phyloP scores from a whole-genome alignment of 169 alveolate species.

The Blepharisma undulans region DNA sequence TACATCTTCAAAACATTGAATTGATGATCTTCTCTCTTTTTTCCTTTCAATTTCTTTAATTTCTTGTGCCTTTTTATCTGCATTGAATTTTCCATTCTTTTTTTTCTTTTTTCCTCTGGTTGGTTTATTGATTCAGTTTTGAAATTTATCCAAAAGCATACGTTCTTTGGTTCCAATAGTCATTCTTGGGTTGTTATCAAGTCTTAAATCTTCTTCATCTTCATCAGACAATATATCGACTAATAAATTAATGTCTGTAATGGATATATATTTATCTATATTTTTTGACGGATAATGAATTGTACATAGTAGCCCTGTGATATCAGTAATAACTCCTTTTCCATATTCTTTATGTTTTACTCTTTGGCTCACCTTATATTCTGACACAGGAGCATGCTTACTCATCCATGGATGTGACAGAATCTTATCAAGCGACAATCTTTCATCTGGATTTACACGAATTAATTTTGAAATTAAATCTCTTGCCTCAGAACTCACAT shows the following conservation, averaged over 20 bases:
- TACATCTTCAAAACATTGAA: background rate
- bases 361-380: background rate
- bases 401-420: constrained; percentile 50
- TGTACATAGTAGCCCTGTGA: background rate
- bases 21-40: background rate
- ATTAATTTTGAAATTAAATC: constrained; percentile 47
- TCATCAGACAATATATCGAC: background rate
- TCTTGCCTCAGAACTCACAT: constrained; percentile 34
- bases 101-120: background rate
- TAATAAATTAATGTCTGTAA: background rate
- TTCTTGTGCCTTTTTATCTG: background rate
- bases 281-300: background rate
- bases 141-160: background rate
- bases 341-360: background rate
- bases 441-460: constrained; percentile 39
- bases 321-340: background rate
- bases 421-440: constrained; percentile 36
- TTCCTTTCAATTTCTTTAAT: background rate
- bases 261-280: background rate
- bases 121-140: background rate
- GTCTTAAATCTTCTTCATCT: background rate
- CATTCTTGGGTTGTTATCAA: background rate
- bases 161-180: background rate
- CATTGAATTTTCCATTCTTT: background rate
- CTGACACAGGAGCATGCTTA: background rate